Evolutionary conservation across 2,329 filamentous ascomycete genomes (phyloP).

Genomic region (Nannizziopsis barbatae): DNA sequence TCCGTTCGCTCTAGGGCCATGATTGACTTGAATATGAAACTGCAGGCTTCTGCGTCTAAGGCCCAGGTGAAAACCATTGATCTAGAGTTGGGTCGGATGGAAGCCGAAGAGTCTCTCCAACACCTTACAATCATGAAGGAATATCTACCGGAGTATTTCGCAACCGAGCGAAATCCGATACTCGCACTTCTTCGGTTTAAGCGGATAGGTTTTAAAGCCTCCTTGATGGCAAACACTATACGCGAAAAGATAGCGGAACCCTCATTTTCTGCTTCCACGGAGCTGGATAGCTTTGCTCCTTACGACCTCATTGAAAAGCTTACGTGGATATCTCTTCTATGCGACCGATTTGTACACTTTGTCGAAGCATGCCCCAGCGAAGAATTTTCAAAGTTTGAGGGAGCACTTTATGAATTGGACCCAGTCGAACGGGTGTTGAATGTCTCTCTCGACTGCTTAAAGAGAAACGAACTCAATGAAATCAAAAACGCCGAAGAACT

Average conservation of each 20-base stretch:
- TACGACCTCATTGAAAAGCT: slow-evolving; percentile 79
- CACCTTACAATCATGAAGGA: slow-evolving; percentile 80
- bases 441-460: slow-evolving; percentile 72
- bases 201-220: slow-evolving; percentile 77
- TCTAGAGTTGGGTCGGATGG: slow-evolving; percentile 71
- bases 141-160: slow-evolving; percentile 77
- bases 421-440: slow-evolving; percentile 85
- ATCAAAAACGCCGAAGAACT: slow-evolving; percentile 71
- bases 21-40: slow-evolving; percentile 91
- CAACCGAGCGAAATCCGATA: slow-evolving; percentile 72
- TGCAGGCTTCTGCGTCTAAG: slow-evolving; percentile 81
- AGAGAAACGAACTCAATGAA: slow-evolving; percentile 75
- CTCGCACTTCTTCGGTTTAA: slow-evolving; percentile 79
- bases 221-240: slow-evolving; percentile 63
- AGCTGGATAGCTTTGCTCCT: slow-evolving; percentile 68
- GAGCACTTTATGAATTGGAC: slow-evolving; percentile 74
- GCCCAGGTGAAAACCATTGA: slow-evolving; percentile 92
- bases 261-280: slow-evolving; percentile 49
- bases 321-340: slow-evolving; percentile 71
- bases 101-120: slow-evolving; percentile 77
- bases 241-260: slow-evolving; percentile 64
- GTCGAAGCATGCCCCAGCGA: slow-evolving; percentile 68
- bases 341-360: slow-evolving; percentile 68
- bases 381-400: slow-evolving; percentile 67
- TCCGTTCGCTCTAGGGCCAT: slow-evolving; percentile 81